These are phyloP conservation scores for Danielia oregonensis DNA, from an alignment of 805 yeast species.

Conservation along the genomic window DNA sequence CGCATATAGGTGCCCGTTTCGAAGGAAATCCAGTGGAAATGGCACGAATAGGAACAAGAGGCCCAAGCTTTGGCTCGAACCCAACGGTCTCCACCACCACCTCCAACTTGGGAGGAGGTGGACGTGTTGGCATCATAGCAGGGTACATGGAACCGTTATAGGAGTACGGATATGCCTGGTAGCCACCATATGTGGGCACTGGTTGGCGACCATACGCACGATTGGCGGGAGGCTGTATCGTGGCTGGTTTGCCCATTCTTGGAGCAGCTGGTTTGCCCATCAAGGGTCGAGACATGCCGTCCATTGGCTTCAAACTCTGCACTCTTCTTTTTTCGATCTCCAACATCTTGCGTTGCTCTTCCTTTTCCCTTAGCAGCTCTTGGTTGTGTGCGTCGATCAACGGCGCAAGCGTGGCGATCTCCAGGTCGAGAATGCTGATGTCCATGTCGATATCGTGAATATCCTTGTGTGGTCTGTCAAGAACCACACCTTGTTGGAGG, in stretches of 20 bases:
- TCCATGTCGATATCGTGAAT: constrained; percentile 22
- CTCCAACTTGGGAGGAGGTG: constrained; percentile 37
- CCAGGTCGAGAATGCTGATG: constrained; percentile 34
- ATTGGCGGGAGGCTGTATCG: constrained; percentile 42
- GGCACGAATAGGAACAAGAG: constrained; percentile 22
- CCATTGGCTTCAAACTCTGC: neutral
- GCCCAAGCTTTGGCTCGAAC: constrained; percentile 19
- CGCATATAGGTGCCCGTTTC: constrained; percentile 26
- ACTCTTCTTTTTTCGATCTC: constrained; percentile 17
- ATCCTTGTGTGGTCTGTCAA: constrained; percentile 13
- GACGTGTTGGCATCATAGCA: constrained; percentile 11
- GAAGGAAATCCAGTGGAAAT: constrained; percentile 21
- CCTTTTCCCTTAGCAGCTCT: constrained; percentile 18
- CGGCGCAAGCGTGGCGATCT: constrained; percentile 38
- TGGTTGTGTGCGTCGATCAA: constrained; percentile 35
- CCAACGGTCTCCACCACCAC: constrained; percentile 26
- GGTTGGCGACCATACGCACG: constrained; percentile 26
- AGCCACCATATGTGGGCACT: neutral
- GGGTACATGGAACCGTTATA: too few species aligned
- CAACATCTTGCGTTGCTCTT: constrained; percentile 16
- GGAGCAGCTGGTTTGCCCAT: constrained; percentile 35
- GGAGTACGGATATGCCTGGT: neutral
- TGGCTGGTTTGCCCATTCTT: constrained; percentile 44
- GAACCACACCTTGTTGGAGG: constrained; percentile 27
- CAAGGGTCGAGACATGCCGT: constrained; percentile 18